Base-by-base conservation (phyloP, 371 early-diverging fungal genomes). In the Enterocytospora artemiae region DNA sequence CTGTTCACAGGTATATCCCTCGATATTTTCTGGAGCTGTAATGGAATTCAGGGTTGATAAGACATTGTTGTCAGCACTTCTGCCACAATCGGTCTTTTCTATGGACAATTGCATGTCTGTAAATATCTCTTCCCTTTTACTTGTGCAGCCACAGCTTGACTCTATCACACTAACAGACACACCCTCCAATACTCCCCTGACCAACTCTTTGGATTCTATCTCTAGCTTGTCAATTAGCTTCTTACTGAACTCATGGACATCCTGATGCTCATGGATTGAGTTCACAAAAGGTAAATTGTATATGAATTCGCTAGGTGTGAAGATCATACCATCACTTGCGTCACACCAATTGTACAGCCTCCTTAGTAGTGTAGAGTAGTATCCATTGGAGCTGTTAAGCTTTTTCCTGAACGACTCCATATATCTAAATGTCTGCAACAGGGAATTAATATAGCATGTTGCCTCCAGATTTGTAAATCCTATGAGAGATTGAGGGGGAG, bases 401-500 rank as follows among this genome's bases (percentile, higher is more conserved):
- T 77, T 81, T 63, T 87, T 87, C 60, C 91, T 85, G 79, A 97
- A 94, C 73, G 84, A 83, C 66, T 87, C 89, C 24, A 94, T 93
- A 69, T 89, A 89, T 76, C 87, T 94, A 14, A 96, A 82, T 1
- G 92, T 89, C 77, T 97, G 98, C 32, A 96, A 83, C 14, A 96
- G 81, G 44, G 94, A 90, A 82, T 95, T 96, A 88, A 95, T 89
- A 76, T 97, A 97, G 81, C 98, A 94, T 0, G 98, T 96, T 0
- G 96, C 96, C 9, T 96, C 98, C 74, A 94, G 91, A 76, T 96
- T 96, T 57, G 85, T 85, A 60, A 97, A 78, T 0, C 96, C 98
- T n/a, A n/a, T n/a, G n/a, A n/a, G n/a, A n/a, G n/a, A n/a, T n/a
- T n/a, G n/a, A n/a, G n/a, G n/a, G n/a, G n/a, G n/a, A n/a, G n/a